phyloP scores from a whole-genome alignment of 2,329 filamentous ascomycete species.

The Verticillium dahliae region DNA sequence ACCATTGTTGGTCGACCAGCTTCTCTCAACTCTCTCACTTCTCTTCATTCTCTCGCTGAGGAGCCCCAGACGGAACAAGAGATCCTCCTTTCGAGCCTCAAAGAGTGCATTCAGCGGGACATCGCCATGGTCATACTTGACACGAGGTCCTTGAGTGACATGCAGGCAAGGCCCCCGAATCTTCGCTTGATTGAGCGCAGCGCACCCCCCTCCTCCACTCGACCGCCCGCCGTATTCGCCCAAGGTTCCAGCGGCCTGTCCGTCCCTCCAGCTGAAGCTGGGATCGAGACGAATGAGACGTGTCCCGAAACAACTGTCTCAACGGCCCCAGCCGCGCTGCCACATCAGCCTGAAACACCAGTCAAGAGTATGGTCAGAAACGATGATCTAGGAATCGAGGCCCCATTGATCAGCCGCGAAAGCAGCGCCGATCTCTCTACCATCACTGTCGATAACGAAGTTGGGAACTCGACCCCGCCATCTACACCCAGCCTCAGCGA shows the following conservation, averaged over 20 bases:
- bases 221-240: conserved; percentile 5
- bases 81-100: conserved; percentile 31
- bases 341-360: conserved; percentile 1
- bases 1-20: conserved; percentile 29
- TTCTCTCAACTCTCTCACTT: background rate
- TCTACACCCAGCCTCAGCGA: conserved; percentile 15
- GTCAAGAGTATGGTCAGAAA: background rate
- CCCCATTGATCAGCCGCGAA: conserved; percentile 1
- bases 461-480: conserved; percentile 9
- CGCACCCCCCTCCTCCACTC: conserved; percentile 1
- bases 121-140: conserved; percentile 44
- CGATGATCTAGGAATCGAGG: background rate
- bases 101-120: conserved; percentile 38
- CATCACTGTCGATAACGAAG: conserved; percentile 8
- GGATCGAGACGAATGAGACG: conserved; percentile 8
- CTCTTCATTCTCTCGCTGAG: conserved; percentile 13
- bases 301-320: conserved; percentile 6
- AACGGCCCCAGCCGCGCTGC: background rate
- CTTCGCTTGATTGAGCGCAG: conserved; percentile 8
- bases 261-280: conserved; percentile 8
- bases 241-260: conserved; percentile 6
- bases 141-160: conserved; percentile 35
- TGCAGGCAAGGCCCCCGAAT: conserved; percentile 10
- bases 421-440: conserved; percentile 4
- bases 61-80: conserved; percentile 28